Conservation (phyloP, 2,329 filamentous ascomycete species). For the Didymellaceae sp. region DNA sequence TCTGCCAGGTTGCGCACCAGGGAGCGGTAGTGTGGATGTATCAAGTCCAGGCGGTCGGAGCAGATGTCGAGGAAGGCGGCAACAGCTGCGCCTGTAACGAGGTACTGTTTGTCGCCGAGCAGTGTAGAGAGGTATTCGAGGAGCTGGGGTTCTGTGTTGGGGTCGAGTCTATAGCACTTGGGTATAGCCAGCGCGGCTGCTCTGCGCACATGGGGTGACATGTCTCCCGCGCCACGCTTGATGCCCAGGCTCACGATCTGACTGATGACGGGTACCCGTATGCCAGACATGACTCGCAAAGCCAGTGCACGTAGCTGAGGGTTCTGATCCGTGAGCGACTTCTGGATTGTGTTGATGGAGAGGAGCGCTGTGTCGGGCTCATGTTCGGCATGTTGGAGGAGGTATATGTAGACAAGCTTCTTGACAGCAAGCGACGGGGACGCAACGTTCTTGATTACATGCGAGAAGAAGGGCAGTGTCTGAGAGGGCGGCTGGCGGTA, state of each 20-base stretch:
- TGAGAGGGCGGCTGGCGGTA: conserved; percentile 74
- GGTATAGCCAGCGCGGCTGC: conserved; percentile 92
- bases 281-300: conserved; percentile 94
- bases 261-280: conserved; percentile 95
- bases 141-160: conserved; percentile 81
- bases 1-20: conserved; percentile 91
- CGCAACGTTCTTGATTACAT: conserved; percentile 96
- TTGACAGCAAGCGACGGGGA: conserved; percentile 94
- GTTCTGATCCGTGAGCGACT: conserved; percentile 90
- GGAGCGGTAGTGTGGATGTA: conserved; percentile 87
- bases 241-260: conserved; percentile 97
- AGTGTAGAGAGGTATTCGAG: conserved; percentile 80
- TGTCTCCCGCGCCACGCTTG: conserved; percentile 90
- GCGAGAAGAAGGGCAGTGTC: conserved; percentile 93
- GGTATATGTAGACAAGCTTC: conserved; percentile 98
- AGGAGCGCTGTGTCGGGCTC: conserved; percentile 94
- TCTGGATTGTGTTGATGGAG: conserved; percentile 98
- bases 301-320: conserved; percentile 91
- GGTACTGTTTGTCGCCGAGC: conserved; percentile 91
- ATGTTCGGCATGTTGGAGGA: conserved; percentile 93
- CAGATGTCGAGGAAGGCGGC: conserved; percentile 88
- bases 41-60: conserved; percentile 82
- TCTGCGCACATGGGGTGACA: conserved; percentile 92
- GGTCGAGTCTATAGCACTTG: conserved; percentile 93
- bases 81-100: conserved; percentile 93